Evolutionary conservation across 1,139 yeast genomes (phyloP).

Genomic region (Saccharomyces hybrid): DNA sequence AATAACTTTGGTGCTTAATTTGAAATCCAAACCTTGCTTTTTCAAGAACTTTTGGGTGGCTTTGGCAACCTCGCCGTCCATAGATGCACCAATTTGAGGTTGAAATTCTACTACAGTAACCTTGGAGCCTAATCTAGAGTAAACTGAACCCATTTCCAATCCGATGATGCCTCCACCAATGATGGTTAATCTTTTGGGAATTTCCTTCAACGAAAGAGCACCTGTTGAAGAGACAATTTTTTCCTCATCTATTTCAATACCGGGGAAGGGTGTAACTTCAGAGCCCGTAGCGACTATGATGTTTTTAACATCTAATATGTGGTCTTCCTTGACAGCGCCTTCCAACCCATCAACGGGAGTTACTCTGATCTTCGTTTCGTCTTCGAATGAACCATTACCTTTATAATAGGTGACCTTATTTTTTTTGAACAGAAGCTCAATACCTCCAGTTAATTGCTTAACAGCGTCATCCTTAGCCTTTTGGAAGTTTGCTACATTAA

Average conservation of each 20-base stretch:
- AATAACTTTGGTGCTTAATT: conserved; percentile 84
- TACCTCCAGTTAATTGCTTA: conserved; percentile 81
- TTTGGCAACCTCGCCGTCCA: conserved; percentile 95
- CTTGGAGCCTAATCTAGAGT: conserved; percentile 90
- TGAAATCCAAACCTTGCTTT: conserved; percentile 93
- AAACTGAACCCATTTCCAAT: conserved; percentile 97
- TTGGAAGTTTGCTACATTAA: conserved; percentile 75
- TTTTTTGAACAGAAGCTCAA: conserved; percentile 91
- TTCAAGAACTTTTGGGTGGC: conserved; percentile 78
- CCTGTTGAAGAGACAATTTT: conserved; percentile 97
- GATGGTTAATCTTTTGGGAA: conserved; percentile 85
- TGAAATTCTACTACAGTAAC: conserved; percentile 93
- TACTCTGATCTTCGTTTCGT: conserved; percentile 70
- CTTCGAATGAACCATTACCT: conserved; percentile 84
- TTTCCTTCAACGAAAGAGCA: conserved; percentile 71
- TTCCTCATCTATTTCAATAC: conserved; percentile 92
- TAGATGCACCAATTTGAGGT: conserved; percentile 86
- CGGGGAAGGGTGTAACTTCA: conserved; percentile 98
- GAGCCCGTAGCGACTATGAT: conserved; percentile 97
- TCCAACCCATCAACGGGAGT: conserved; percentile 83
- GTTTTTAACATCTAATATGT: conserved; percentile 66
- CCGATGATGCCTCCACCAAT: conserved; percentile 99
- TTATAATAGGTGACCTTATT: conserved; percentile 91
- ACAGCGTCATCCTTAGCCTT: conserved; percentile 91
- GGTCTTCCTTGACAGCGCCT: conserved; percentile 39